Percentiles rank a stretch among this genome's conserved stretches.
phyloP scores from a whole-genome alignment of 2,329 filamentous ascomycete species.

The Cryphonectria nitschkei region DNA sequence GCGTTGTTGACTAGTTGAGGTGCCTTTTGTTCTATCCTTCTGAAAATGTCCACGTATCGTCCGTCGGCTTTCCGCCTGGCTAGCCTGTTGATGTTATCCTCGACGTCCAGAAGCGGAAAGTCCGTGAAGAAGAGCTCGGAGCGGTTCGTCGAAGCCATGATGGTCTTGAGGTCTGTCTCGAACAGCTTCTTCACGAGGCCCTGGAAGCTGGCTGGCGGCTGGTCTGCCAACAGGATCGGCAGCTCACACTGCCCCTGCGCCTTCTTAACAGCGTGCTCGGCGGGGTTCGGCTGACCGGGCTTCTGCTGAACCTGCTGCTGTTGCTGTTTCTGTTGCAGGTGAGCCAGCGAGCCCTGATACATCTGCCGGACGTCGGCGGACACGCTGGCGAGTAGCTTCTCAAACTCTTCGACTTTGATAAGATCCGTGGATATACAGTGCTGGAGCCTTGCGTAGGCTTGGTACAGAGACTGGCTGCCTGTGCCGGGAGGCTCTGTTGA shows the following conservation, averaged over 20 bases:
- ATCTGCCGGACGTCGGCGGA: slow-evolving; percentile 53
- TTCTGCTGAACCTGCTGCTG: slow-evolving; percentile 44
- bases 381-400: slow-evolving; percentile 59
- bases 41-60: slow-evolving; percentile 59
- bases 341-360: slow-evolving; percentile 52
- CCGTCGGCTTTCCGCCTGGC: slow-evolving; percentile 42
- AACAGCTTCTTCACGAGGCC: slow-evolving; percentile 69
- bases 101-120: slow-evolving; percentile 69
- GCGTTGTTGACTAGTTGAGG: slow-evolving; percentile 41
- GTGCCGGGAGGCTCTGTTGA: slow-evolving; percentile 37
- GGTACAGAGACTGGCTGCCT: slow-evolving; percentile 54
- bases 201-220: slow-evolving; percentile 52
- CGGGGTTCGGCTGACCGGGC: slow-evolving; percentile 39
- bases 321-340: slow-evolving; percentile 50
- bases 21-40: slow-evolving; percentile 61
- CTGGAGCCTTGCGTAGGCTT: slow-evolving; percentile 59
- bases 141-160: slow-evolving; percentile 65
- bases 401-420: slow-evolving; percentile 64
- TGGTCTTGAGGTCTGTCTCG: slow-evolving; percentile 57
- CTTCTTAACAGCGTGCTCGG: slow-evolving; percentile 49
- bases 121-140: slow-evolving; percentile 74
- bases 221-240: slow-evolving; percentile 53
- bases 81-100: slow-evolving; percentile 57
- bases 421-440: slow-evolving; percentile 54
- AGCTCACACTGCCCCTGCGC: slow-evolving; percentile 56